Evolutionary conservation across 2,329 filamentous ascomycete genomes (phyloP), one percentile per base, ranked within the genome.

Genomic region (Cercospora beticola): DNA sequence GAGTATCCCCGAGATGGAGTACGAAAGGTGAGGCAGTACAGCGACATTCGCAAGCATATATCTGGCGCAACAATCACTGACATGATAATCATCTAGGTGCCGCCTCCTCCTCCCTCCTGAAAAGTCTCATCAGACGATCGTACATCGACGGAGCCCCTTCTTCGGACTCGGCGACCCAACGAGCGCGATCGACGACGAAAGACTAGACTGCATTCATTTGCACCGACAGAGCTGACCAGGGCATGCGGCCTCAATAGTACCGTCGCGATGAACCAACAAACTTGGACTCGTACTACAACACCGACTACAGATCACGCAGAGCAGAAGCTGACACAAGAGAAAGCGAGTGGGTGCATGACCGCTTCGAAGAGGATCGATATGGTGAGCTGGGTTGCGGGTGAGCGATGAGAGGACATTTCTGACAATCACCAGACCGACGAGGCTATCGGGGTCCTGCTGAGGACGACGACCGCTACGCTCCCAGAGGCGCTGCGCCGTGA

Each of bases 281-380:
- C 79, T 83, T 92, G 76, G 90, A 93, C 80, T 88, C 87, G 90
- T 93, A 80, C 71, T 87, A 65, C 28, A 8, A 61, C 54, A 40
- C 62, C 59, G 65, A 40, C 10, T n/a, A 43, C 16, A 43, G 43
- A 57, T 46, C 49, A 66, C 59, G 57, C 59, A 64, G 40, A 64
- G 64, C 26, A 64, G n/a, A 68, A 65, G 67, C 70, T 75, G 72
- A 76, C 56, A 33, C 46, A 64, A 69, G 36, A 60, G 52, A 71
- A 58, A 92, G 92, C 78, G 93, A 97, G 84, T 97, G 94, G 94
- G 92, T 97, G 74, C 94, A 97, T 59, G 77, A 79, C 46, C 77
- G 78, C 52, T 79, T 77, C 70, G 76, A 77, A 64, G 76, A 78
- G 64, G 74, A 78, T 62, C 72, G 74, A 57, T 74, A 74, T 68